Evolutionary conservation across 805 yeast genomes (phyloP).

Genomic region (Monosporozyma aquatica): DNA sequence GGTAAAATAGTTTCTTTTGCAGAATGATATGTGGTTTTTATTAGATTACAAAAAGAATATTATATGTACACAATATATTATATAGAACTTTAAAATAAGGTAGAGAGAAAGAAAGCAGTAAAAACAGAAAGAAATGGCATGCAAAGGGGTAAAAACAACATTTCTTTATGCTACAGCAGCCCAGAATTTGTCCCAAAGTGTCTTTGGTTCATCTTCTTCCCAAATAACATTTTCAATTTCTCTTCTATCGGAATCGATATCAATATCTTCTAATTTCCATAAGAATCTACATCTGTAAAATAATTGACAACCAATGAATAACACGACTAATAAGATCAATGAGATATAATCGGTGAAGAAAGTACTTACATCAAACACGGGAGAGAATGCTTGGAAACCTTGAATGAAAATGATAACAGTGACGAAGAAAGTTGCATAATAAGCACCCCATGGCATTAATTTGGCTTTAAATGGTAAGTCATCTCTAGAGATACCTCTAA

Average conservation of each 20-base stretch:
- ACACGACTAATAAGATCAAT: conserved; percentile 41
- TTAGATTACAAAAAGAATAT: conserved; percentile 1
- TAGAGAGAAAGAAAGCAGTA: background rate
- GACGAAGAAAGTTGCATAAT: conserved; percentile 46
- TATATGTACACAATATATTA: background rate
- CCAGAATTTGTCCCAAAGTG: conserved; percentile 49
- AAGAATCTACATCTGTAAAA: conserved; percentile 41
- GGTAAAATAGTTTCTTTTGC: no score
- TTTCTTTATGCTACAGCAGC: conserved; percentile 24
- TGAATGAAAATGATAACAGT: conserved; percentile 56
- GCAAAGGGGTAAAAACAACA: background rate
- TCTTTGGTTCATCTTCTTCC: conserved; percentile 45
- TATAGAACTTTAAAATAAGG: background rate
- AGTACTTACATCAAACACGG: conserved; percentile 39
- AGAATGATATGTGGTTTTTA: no score
- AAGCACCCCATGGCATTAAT: conserved; percentile 56
- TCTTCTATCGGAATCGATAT: conserved; percentile 55
- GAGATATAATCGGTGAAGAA: conserved; percentile 63
- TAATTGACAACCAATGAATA: conserved; percentile 44
- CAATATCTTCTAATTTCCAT: conserved; percentile 46
- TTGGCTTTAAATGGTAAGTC: conserved; percentile 59
- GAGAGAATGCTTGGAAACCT: conserved; percentile 57
- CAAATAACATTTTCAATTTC: conserved; percentile 47
- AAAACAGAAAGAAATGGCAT: background rate
- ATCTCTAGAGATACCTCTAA: conserved; percentile 54